Conservation (phyloP, 2,329 filamentous ascomycete species). For the Pseudopyricularia javanii region DNA sequence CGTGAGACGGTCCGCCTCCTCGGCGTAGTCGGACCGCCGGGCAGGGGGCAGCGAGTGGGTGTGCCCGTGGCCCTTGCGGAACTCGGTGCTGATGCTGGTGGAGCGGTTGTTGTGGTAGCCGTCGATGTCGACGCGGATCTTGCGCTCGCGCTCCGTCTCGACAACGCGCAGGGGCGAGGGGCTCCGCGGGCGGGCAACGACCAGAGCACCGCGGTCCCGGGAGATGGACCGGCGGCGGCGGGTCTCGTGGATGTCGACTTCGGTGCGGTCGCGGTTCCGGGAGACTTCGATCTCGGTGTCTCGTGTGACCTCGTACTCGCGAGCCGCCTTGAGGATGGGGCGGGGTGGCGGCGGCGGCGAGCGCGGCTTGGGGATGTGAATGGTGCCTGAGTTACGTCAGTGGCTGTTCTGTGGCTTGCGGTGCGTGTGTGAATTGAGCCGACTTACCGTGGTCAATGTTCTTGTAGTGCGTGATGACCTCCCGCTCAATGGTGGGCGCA, state of each 20-base stretch:
- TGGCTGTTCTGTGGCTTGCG: too few species aligned
- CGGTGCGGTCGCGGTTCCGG: slow-evolving; percentile 38
- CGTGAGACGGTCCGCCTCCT: slow-evolving; percentile 51
- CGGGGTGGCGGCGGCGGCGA: slow-evolving; percentile 35
- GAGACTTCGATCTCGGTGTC: slow-evolving; percentile 53
- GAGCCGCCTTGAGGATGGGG: slow-evolving; percentile 8
- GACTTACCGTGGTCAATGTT: slow-evolving; percentile 73
- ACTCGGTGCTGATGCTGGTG: slow-evolving; percentile 7
- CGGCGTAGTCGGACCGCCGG: slow-evolving; percentile 31
- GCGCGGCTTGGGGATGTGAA: slow-evolving; percentile 33
- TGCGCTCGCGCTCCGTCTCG: slow-evolving; percentile 37
- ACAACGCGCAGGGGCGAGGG: slow-evolving; percentile 30
- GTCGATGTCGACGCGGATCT: slow-evolving; percentile 30
- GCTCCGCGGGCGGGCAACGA: background rate
- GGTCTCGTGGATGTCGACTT: slow-evolving; percentile 40
- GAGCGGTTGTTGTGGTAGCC: slow-evolving; percentile 13
- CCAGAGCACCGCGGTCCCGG: slow-evolving; percentile 20
- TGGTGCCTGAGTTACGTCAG: slow-evolving; percentile 24
- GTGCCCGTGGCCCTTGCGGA: slow-evolving; percentile 18
- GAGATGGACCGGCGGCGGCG: slow-evolving; percentile 16
- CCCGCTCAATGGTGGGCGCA: slow-evolving; percentile 71
- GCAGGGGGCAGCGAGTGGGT: slow-evolving; percentile 29
- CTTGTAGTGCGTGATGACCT: slow-evolving; percentile 79
- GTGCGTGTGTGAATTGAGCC: too few species aligned
- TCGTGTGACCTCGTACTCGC: slow-evolving; percentile 10